These are phyloP conservation scores for Shiraia bambusicola DNA, from an alignment of 2,329 filamentous ascomycete species.

Conservation along the genomic window DNA sequence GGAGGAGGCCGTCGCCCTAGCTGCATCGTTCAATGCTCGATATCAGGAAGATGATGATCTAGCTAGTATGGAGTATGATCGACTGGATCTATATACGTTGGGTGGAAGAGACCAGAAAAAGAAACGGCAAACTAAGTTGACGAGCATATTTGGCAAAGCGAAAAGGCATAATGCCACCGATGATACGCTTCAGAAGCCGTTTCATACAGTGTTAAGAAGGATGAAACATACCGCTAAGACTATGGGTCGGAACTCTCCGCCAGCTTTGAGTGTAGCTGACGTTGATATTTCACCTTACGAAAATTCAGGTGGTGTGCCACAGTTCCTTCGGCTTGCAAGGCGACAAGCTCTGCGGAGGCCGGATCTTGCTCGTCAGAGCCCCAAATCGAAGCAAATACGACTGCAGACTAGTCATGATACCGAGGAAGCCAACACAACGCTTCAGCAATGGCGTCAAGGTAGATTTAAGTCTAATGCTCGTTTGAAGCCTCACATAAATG, in stretches of 20 bases:
- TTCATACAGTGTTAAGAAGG: background rate
- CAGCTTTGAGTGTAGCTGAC: conserved; percentile 55
- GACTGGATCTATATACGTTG: conserved; percentile 41
- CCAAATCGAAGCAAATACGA: conserved; percentile 54
- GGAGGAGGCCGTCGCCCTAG: conserved; percentile 21
- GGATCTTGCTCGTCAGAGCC: conserved; percentile 55
- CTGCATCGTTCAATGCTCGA: conserved; percentile 27
- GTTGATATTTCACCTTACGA: conserved; percentile 39
- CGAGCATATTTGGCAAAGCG: conserved; percentile 32
- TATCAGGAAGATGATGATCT: conserved; percentile 28
- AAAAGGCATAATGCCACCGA: conserved; percentile 18
- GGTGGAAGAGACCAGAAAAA: conserved; percentile 22
- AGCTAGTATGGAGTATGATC: conserved; percentile 50
- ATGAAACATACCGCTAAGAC: conserved; percentile 15
- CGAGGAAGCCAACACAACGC: conserved; percentile 52
- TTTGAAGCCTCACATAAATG: background rate
- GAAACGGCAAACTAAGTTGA: conserved; percentile 44
- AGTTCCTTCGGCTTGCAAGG: conserved; percentile 59
- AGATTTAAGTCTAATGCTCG: conserved; percentile 24
- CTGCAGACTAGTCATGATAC: conserved; percentile 57
- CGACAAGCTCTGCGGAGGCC: conserved; percentile 52
- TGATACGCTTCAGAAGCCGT: conserved; percentile 2
- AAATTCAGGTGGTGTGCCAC: conserved; percentile 45
- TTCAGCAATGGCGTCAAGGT: conserved; percentile 56
- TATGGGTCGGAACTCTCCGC: conserved; percentile 19